Base-by-base conservation (phyloP, 129 eudicot genomes). In the Chrysanthemum seticuspe region DNA sequence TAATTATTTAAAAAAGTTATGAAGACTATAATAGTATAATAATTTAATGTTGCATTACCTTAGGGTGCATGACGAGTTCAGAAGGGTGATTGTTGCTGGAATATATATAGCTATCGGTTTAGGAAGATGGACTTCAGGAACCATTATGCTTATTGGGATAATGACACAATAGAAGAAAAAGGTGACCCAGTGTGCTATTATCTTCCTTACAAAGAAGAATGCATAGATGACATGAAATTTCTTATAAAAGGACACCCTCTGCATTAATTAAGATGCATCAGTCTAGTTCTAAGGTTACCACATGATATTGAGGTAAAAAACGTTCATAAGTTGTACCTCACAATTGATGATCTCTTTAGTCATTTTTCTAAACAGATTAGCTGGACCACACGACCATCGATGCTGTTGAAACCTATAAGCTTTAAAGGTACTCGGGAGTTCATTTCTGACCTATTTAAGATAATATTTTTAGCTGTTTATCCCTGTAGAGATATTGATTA, bases 341-440 rank as follows among this genome's bases (percentile, higher is more conserved):
- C 87, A 78, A n/a, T 45, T 67, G 74, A 86, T 72, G 44, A 91
- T 91, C 79, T 91, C 97, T 69, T 75, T 80, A 62, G 87, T 70
- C 97, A 91, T 88, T 77, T 91, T 91, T 54, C 83, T 81, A 70
- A 91, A 88, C 31, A 91, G 86, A 78, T 91, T 91, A 23, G 97
- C 97, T 2, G 95, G 97, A 29, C 97, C 97, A 62, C 97, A 91
- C 54, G 97, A 91, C 97, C 97, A 91, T n/a, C 97, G 89, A 74
- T 91, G 97, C 74, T 91, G 97, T 74, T 91, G 97, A 74, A 16
- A 91, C 16, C 97, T 72, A 71, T 84, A 91, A 16, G 95, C 95
- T 80, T 91, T 91, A 70, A 87, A 88, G 48, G 95, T 91, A 64
- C 97, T 88, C 44, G 97, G 97, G 60, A 91, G 95, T 71, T 91